Percentiles rank a stretch among this genome's conserved stretches.
Evolutionary conservation across 345 rosid genomes (phyloP).

Genomic region (Rhodamnia argentea): DNA sequence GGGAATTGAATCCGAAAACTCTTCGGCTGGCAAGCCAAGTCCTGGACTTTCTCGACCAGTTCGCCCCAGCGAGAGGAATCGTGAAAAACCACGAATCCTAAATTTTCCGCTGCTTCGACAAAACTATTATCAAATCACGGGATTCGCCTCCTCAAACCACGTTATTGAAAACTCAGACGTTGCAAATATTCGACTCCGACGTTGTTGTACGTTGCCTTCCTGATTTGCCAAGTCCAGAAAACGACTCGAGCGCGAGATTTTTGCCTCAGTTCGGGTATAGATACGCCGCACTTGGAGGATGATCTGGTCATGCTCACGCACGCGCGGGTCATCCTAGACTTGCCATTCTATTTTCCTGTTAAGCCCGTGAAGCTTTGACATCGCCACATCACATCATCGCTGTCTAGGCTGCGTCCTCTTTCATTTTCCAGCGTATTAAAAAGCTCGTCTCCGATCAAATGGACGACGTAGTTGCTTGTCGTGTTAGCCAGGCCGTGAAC

Average conservation of each 20-base stretch:
- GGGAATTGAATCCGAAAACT: background rate
- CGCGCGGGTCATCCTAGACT: background rate
- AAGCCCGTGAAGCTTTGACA: background rate
- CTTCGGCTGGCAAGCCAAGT: background rate
- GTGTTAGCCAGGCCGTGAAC: background rate
- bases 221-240: background rate
- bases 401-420: too few species aligned
- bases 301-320: background rate
- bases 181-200: background rate
- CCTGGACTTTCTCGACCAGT: background rate
- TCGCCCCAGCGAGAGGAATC: background rate
- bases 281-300: background rate
- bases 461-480: background rate
- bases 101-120: rapidly evolving
- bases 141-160: background rate
- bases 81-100: background rate
- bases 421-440: background rate
- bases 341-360: background rate
- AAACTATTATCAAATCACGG: background rate
- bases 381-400: background rate
- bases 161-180: background rate
- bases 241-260: background rate
- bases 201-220: background rate
- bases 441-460: background rate
- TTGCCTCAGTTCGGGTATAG: background rate